phyloP scores from a whole-genome alignment of 371 early-diverging fungal genomes.

The Rhizopus arrhizus region DNA sequence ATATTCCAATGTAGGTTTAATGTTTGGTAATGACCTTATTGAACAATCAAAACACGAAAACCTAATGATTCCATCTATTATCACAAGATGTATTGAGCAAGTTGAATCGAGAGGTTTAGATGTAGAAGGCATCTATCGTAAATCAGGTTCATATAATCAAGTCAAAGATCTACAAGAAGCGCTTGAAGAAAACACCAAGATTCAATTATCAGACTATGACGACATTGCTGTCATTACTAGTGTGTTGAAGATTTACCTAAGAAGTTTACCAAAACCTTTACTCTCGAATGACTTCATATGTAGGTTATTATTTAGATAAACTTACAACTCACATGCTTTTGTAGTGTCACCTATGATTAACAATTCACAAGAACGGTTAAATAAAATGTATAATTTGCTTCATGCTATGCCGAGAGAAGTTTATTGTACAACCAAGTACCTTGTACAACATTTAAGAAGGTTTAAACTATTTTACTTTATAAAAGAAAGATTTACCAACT shows the following conservation, averaged over 20 bases:
- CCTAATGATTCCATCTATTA: constrained; percentile 14
- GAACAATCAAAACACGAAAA: constrained; percentile 24
- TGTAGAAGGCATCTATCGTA: constrained; percentile 79
- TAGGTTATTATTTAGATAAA: constrained; percentile 46
- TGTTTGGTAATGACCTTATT: constrained; percentile 27
- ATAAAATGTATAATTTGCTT: constrained; percentile 11
- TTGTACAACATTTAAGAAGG: constrained; percentile 34
- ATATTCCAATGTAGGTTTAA: constrained; percentile 2
- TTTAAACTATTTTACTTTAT: not conserved
- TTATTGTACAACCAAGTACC: constrained; percentile 38
- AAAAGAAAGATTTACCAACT: not conserved
- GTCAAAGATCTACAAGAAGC: constrained; percentile 59
- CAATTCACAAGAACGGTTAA: not conserved
- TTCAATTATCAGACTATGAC: constrained; percentile 45
- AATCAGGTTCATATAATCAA: constrained; percentile 79
- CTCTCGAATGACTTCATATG: constrained; percentile 76
- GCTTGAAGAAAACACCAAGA: constrained; percentile 42
- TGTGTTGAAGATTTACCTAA: constrained; percentile 87
- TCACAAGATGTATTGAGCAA: constrained; percentile 22
- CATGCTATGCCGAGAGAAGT: constrained; percentile 35
- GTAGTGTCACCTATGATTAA: not conserved
- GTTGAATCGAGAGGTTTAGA: constrained; percentile 22
- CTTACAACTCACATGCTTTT: not conserved
- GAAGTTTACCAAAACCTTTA: constrained; percentile 86
- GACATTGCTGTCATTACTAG: constrained; percentile 78